phyloP scores from a whole-genome alignment of 2,329 filamentous ascomycete genomes.

The Neoascochyta sp. region DNA sequence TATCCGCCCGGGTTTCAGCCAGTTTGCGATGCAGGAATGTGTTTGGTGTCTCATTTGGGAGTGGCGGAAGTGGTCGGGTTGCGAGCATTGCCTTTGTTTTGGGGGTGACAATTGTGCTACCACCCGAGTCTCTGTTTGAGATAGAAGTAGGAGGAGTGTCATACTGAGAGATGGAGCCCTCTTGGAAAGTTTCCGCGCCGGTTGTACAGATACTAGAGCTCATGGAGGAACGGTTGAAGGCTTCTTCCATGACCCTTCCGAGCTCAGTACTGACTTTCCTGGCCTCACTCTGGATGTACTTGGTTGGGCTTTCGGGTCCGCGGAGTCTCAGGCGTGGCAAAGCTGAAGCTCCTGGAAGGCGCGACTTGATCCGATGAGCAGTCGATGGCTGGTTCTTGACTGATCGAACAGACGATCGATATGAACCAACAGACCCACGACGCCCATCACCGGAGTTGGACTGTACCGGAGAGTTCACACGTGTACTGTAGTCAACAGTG shows the following conservation, averaged over 20 bases:
- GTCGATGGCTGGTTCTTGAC: constrained; percentile 16
- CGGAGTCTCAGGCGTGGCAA: constrained; percentile 29
- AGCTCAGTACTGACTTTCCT: constrained; percentile 80
- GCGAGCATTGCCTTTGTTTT: constrained; percentile 28
- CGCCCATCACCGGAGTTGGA: constrained; percentile 25
- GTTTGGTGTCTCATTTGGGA: constrained; percentile 48
- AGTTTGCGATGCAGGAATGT: constrained; percentile 54
- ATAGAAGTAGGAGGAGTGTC: constrained; percentile 54
- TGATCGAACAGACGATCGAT: constrained; percentile 19
- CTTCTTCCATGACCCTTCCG: constrained; percentile 86
- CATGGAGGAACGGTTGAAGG: constrained; percentile 70
- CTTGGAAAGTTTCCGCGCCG: constrained; percentile 11
- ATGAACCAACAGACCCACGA: constrained; percentile 19
- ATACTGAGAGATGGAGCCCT: constrained; percentile 40
- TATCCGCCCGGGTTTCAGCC: constrained; percentile 55
- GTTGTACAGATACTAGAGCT: constrained; percentile 50
- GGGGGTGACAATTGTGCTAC: constrained; percentile 26
- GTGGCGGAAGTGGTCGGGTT: constrained; percentile 44
- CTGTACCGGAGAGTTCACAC: constrained; percentile 31
- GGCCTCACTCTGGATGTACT: constrained; percentile 70
- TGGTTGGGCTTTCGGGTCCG: constrained; percentile 46
- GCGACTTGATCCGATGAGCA: constrained; percentile 29
- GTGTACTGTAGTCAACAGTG: constrained; percentile 24
- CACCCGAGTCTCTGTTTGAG: constrained; percentile 39
- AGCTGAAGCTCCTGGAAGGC: constrained; percentile 20